phyloP scores from a whole-genome alignment of 768 basidiomycete species.

The Baorangia bicolor region DNA sequence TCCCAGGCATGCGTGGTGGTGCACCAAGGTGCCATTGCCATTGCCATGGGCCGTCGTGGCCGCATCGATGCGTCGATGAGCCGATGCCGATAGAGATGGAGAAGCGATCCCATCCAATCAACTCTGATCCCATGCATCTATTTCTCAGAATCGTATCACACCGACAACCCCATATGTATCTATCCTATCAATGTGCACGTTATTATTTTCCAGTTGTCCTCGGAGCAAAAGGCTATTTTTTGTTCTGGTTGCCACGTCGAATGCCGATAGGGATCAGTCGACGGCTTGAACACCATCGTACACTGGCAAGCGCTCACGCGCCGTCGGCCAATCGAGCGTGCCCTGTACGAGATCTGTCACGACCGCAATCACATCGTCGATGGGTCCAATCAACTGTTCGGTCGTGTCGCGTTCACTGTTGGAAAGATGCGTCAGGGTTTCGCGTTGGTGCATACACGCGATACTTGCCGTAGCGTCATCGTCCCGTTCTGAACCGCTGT shows the following conservation, averaged over 20 bases:
- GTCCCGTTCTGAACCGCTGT: slow-evolving; percentile 89
- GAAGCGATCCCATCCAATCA: not conserved
- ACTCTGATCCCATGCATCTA: not conserved
- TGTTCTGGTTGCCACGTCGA: not conserved
- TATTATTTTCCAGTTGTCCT: slow-evolving; percentile 11
- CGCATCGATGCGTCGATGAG: not conserved
- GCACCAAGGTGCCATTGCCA: not conserved
- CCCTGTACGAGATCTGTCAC: slow-evolving; percentile 80
- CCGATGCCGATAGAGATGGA: not conserved
- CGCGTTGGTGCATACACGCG: not conserved
- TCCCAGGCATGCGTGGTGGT: slow-evolving; percentile 8
- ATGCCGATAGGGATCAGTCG: slow-evolving; percentile 41
- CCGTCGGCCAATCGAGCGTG: slow-evolving; percentile 72
- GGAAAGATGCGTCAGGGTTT: not conserved
- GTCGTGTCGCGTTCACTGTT: slow-evolving; percentile 92
- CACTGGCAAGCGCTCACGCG: slow-evolving; percentile 63
- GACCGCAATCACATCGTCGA: slow-evolving; percentile 84
- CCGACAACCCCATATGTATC: not conserved
- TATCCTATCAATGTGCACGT: not conserved
- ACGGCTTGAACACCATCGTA: slow-evolving; percentile 93
- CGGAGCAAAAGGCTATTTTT: slow-evolving; percentile 14
- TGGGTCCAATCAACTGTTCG: slow-evolving; percentile 83
- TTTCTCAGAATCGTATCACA: not conserved
- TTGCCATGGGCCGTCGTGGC: not conserved
- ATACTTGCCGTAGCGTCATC: slow-evolving; percentile 84